Base-by-base conservation (phyloP, 106 monocot genomes). In the Dioscorea zingiberensis region DNA sequence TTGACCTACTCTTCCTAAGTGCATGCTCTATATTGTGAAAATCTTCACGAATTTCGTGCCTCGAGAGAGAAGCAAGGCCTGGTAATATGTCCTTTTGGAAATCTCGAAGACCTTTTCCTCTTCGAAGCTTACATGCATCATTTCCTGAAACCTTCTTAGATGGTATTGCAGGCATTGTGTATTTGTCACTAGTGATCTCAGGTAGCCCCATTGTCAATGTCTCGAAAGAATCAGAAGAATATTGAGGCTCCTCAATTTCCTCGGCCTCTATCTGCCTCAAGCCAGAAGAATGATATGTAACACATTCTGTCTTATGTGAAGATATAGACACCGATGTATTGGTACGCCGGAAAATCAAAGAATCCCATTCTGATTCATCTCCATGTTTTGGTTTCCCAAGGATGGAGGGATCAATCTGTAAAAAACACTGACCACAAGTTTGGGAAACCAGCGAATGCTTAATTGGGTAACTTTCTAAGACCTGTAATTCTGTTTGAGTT, bases 31-130 rank as follows among this genome's bases (percentile, higher is more conserved):
- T 90, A 59, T 72, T 63, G 47, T 94, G 84, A 74, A 94, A 60
- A 27, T 94, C 94, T 48, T 94, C 94, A 47, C 86, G 84, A 27
- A 94, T 90, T 58, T 94, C 94, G 30, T 84, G 83, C 75, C 94
- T 73, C 16, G 86, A 84, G 44, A 94, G 90, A 12, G 89, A 77
- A 13, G 80, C 81, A 27, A 94, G 25, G n/a, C 94, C 84, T 11
- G 94, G 94, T 25, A 94, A 66, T 63, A 94, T 81, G 30, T 94
- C 90, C 61, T 73, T 86, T 57, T 90, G 90, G 67, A 94, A 94
- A 65, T 94, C 86, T 29, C 80, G 57, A 17, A 90, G 54, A 10
- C 85, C 72, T 27, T 86, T 86, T 46, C 86, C 84, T 27, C 87
- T 84, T 45, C 84, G 66, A 19, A 84, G 59, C 51, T 72, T 87